phyloP scores from a whole-genome alignment of 2,329 filamentous ascomycete species.

The Aspergillus sp. region DNA sequence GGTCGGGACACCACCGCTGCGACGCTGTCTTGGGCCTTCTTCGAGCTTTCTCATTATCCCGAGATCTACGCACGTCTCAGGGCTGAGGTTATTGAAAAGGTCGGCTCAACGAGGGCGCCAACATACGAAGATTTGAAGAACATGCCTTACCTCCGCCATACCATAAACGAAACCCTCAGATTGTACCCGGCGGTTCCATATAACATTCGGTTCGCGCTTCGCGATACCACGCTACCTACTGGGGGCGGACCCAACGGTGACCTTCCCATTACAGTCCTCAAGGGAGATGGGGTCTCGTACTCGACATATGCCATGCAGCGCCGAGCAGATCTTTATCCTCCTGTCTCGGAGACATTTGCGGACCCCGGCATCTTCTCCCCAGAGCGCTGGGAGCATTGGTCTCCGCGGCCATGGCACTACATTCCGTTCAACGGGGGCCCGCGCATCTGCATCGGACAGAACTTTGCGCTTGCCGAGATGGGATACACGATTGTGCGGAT shows the following conservation, averaged over 20 bases:
- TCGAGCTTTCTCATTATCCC: constrained; percentile 13
- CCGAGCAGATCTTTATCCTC: constrained; percentile 8
- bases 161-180: constrained; percentile 11
- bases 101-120: constrained; percentile 2
- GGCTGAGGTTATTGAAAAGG: constrained; percentile 3
- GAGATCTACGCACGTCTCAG: constrained; percentile 3
- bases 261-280: constrained; percentile 10
- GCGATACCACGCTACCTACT: constrained; percentile 7
- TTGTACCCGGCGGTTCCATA: constrained; percentile 14
- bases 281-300: constrained; percentile 9
- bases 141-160: constrained; percentile 10
- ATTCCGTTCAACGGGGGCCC: constrained; percentile 15
- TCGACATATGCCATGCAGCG: constrained; percentile 15
- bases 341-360: constrained; percentile 4
- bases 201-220: constrained; percentile 10
- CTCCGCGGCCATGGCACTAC: constrained; percentile 5
- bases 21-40: constrained; percentile 12
- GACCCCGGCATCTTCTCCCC: constrained; percentile 10
- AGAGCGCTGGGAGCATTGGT: constrained; percentile 9
- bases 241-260: constrained; percentile 12
- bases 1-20: constrained; percentile 14
- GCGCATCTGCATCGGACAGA: constrained; percentile 17
- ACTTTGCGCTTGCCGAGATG: constrained; percentile 16
- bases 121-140: constrained; percentile 12
- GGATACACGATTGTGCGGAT: constrained; percentile 15